Percentiles rank a stretch among this genome's conserved stretches.
phyloP scores from a whole-genome alignment of 1,284 basidiomycete genomes.

The Trichosporon coremiiforme region DNA sequence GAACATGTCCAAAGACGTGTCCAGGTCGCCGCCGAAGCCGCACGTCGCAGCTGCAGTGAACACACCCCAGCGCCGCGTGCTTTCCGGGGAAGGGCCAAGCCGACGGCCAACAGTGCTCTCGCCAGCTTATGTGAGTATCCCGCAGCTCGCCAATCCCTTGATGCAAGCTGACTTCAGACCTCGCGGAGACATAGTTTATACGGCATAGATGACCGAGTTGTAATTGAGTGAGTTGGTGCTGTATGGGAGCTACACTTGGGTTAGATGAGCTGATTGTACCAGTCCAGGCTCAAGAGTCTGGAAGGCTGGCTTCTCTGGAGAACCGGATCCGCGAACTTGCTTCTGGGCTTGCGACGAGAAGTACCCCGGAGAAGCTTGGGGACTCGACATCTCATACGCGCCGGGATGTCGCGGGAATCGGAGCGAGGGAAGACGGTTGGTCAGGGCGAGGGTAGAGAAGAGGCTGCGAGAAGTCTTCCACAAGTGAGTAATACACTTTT shows the following conservation, averaged over 20 bases:
- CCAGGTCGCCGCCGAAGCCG: not conserved
- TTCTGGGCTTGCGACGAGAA: slow-evolving; percentile 41
- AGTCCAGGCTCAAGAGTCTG: slow-evolving; percentile 56
- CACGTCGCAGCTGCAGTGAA: not conserved
- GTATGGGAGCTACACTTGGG: not conserved
- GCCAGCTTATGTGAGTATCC: slow-evolving; percentile 44
- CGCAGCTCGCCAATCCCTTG: too few species aligned
- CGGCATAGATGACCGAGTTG: slow-evolving; percentile 57
- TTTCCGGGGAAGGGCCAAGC: slow-evolving; percentile 31
- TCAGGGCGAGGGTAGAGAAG: slow-evolving; percentile 69
- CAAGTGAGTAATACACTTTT: slow-evolving; percentile 63
- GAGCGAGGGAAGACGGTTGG: slow-evolving; percentile 69
- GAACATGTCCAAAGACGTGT: slow-evolving; percentile 11
- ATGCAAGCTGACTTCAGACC: slow-evolving; percentile 38
- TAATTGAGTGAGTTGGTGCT: slow-evolving; percentile 52
- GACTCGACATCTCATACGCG: slow-evolving; percentile 44
- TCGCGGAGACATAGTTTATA: slow-evolving; percentile 56
- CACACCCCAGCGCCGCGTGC: not conserved
- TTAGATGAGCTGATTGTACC: not conserved
- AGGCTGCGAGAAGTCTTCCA: slow-evolving; percentile 77
- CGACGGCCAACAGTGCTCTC: slow-evolving; percentile 41
- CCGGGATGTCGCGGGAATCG: slow-evolving; percentile 48
- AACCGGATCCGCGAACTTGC: slow-evolving; percentile 53
- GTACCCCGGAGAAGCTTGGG: slow-evolving; percentile 44
- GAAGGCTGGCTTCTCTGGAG: slow-evolving; percentile 59